These are phyloP conservation scores for Eucalyptus urophylla DNA, from an alignment of 345 rosid species.

Conservation along the genomic window DNA sequence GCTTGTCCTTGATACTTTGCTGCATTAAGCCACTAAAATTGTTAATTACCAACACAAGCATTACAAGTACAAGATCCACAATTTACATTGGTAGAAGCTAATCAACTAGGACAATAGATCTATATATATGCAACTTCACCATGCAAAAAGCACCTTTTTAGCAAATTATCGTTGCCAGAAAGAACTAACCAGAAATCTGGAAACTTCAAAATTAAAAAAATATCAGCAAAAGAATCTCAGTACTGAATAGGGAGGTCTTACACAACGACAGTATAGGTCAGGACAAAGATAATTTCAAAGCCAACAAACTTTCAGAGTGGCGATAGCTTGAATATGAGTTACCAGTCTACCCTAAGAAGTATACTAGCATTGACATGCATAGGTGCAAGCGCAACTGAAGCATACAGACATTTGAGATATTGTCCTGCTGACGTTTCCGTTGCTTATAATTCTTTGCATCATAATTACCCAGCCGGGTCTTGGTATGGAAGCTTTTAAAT, in stretches of 20 bases:
- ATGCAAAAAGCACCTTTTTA: neutral
- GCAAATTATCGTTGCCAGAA: neutral
- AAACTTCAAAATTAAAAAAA: neutral
- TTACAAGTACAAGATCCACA: neutral
- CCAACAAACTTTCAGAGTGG: neutral
- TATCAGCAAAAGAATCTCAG: neutral
- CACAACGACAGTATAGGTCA: neutral
- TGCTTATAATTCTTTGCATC: neutral
- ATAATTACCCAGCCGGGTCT: neutral
- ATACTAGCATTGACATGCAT: neutral
- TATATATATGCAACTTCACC: neutral
- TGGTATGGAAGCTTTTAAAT: neutral
- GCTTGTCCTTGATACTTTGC: conserved; percentile 87
- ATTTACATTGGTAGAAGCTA: neutral
- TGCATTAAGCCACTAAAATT: conserved; percentile 12
- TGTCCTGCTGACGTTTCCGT: neutral
- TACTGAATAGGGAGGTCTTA: neutral
- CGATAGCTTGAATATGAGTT: neutral
- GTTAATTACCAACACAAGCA: neutral
- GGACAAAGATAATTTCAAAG: neutral
- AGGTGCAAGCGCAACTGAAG: neutral
- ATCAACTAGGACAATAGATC: neutral
- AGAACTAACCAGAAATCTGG: neutral
- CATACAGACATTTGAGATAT: neutral
- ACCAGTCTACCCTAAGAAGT: neutral